Evolutionary conservation across 495 filamentous ascomycete species (phyloP).

Genomic region (Aspergillus taichungensis): DNA sequence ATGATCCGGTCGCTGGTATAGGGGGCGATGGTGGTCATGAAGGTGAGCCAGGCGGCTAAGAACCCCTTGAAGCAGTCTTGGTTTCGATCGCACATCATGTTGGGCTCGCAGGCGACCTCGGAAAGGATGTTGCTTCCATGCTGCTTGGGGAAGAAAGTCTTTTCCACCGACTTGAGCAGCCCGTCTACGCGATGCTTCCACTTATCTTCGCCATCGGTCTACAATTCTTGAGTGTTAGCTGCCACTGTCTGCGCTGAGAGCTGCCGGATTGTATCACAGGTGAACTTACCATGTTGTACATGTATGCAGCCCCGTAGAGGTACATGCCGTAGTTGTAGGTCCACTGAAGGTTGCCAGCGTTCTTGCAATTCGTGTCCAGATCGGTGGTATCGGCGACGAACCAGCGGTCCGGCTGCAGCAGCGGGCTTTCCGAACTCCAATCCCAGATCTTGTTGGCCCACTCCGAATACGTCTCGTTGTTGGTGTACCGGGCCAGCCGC

Average conservation of each 20-base stretch:
- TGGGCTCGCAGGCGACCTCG: slow-evolving; percentile 63
- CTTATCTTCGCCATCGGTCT: slow-evolving; percentile 32
- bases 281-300: slow-evolving; percentile 59
- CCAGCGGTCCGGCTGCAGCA: slow-evolving; percentile 42
- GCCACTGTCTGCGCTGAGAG: not conserved
- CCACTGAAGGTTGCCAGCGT: slow-evolving; percentile 59
- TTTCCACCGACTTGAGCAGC: slow-evolving; percentile 41
- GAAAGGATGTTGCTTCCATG: slow-evolving; percentile 46
- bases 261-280: not conserved
- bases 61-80: slow-evolving; percentile 70
- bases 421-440: slow-evolving; percentile 52
- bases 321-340: slow-evolving; percentile 69
- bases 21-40: slow-evolving; percentile 57
- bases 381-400: slow-evolving; percentile 60
- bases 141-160: slow-evolving; percentile 46
- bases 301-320: slow-evolving; percentile 63
- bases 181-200: slow-evolving; percentile 53
- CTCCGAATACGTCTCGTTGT: slow-evolving; percentile 64
- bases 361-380: slow-evolving; percentile 46
- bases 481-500: slow-evolving; percentile 63
- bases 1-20: slow-evolving; percentile 47
- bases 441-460: slow-evolving; percentile 67
- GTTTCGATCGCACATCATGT: slow-evolving; percentile 58
- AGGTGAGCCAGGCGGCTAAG: slow-evolving; percentile 60
- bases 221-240: slow-evolving; percentile 11